Evolutionary conservation across 1,139 yeast genomes (phyloP).

Genomic region (Blastobotrys raffinosifermentans): DNA sequence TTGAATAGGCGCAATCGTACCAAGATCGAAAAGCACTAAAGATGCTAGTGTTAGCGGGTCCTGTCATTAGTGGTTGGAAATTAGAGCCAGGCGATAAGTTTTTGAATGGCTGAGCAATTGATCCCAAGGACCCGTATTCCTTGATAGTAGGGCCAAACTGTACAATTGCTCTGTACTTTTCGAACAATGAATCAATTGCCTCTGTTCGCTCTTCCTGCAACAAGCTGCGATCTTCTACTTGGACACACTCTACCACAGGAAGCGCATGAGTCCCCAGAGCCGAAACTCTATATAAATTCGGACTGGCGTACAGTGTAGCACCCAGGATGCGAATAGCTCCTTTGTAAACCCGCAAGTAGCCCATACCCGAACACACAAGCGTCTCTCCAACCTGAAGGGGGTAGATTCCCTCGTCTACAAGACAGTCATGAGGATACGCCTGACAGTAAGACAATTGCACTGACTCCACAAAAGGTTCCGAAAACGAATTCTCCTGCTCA

Average conservation of each 20-base stretch:
- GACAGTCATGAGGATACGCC: too few species aligned
- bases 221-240: slow-evolving; percentile 35
- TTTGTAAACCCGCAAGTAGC: slow-evolving; percentile 43
- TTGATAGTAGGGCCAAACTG: slow-evolving; percentile 36
- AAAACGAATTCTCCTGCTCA: too few species aligned
- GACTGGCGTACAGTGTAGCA: slow-evolving; percentile 35
- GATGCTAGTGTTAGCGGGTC: slow-evolving; percentile 14
- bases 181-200: slow-evolving; percentile 10
- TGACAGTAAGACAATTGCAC: too few species aligned
- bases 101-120: slow-evolving; percentile 46
- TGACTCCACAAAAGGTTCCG: too few species aligned
- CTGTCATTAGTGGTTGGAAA: slow-evolving; percentile 13
- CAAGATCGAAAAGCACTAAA: slow-evolving; percentile 22
- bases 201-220: slow-evolving; percentile 18
- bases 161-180: slow-evolving; percentile 42
- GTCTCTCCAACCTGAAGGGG: slow-evolving; percentile 35
- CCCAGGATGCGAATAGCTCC: slow-evolving; percentile 58
- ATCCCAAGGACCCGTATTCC: slow-evolving; percentile 46
- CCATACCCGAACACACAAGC: slow-evolving; percentile 56
- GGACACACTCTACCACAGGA: slow-evolving; percentile 50
- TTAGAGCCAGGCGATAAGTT: slow-evolving; percentile 24
- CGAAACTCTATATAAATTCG: slow-evolving; percentile 18
- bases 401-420: slow-evolving; percentile 25
- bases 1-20: slow-evolving; percentile 18
- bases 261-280: slow-evolving; percentile 54